Base-by-base conservation (phyloP, 495 filamentous ascomycete species). In the Thermochaetoides thermophila region DNA sequence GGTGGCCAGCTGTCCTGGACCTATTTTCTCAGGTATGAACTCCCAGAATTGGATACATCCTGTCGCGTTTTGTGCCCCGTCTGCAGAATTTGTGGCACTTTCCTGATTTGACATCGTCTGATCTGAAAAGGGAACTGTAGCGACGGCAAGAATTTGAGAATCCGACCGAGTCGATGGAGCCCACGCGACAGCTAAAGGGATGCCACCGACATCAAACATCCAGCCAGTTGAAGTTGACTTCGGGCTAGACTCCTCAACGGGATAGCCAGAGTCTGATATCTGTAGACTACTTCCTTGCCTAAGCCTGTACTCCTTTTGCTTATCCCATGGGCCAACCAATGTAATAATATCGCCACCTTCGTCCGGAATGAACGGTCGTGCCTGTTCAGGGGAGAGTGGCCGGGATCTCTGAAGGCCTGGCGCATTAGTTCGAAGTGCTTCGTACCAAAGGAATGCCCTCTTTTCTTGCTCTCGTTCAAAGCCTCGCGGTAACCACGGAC, bases 11-110 rank as follows among this genome's bases (percentile, higher is more conserved):
- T 35, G 39, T 10, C 32, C 25, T 4, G 31, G 11, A 17, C 5
- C 26, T 23, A 39, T 29, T 21, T 24, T 38, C 39, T 42, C 41
- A 3, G 39, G 38, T 7, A 40, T 29, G 25, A 64, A 56, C 35
- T 52, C 54, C 57, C 63, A 63, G 23, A 68, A 43, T 43, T 68
- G 63, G 19, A 67, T 36, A 15, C 39, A 37, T 1, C 59, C 59
- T 10, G 40, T 47, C 7, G 44, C 29, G 13, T 52, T 49, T 1
- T 36, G 27, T 4, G 37, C 28, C 4, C 38, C 13, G 39, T 48
- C 19, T 30, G 47, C n/a, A n/a, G n/a, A n/a, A n/a, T 20, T 35
- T 45, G 7, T 27, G 44, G 38, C 11, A 29, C 33, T 24, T 45
- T 41, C 27, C 23, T 35, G 28, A 38, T 35, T 20, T 31, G 44